These are phyloP conservation scores for Blumeriella jaapii DNA, from an alignment of 2,329 filamentous ascomycete species.

Conservation along the genomic window DNA sequence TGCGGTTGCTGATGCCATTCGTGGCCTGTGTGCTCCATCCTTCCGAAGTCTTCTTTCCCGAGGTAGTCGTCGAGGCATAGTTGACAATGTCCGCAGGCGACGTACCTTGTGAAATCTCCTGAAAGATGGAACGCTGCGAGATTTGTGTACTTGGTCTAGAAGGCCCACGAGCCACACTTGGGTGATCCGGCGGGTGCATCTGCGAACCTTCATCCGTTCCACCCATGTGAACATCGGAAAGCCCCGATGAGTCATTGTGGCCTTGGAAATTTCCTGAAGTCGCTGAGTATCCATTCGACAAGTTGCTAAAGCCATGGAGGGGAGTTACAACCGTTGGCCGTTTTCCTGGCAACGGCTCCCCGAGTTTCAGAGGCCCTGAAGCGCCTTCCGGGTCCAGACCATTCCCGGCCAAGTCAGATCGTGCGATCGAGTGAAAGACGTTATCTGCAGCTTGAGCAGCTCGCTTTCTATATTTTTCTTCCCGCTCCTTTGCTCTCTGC, in stretches of 20 bases:
- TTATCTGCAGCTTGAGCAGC: conserved; percentile 11
- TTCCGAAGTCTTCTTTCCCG: conserved; percentile 67
- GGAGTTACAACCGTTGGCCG: conserved; percentile 23
- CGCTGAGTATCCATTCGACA: conserved; percentile 47
- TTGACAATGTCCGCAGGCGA: conserved; percentile 55
- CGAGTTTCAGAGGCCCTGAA: conserved; percentile 45
- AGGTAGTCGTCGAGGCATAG: conserved; percentile 79
- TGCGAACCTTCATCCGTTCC: conserved; percentile 36
- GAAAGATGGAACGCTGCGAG: conserved; percentile 47
- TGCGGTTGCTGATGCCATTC: conserved; percentile 41
- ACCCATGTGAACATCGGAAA: conserved; percentile 47
- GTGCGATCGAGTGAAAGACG: conserved; percentile 28
- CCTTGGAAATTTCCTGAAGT: conserved; percentile 27
- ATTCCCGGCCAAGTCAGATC: conserved; percentile 35
- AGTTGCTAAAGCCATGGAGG: conserved; percentile 38
- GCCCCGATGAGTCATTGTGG: conserved; percentile 43
- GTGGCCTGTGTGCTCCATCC: conserved; percentile 61
- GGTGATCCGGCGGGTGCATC: conserved; percentile 38
- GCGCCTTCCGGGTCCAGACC: conserved; percentile 33
- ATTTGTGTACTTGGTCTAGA: conserved; percentile 42
- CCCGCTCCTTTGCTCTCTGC: conserved; percentile 47
- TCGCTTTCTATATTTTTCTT: conserved; percentile 48
- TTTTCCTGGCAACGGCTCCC: conserved; percentile 49
- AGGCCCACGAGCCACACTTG: conserved; percentile 32
- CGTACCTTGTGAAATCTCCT: conserved; percentile 43